Percentiles rank a stretch among this genome's conserved stretches.
Evolutionary conservation across 108 stramenopile genomes (phyloP).

Genomic region (Nitzschia sp.): DNA sequence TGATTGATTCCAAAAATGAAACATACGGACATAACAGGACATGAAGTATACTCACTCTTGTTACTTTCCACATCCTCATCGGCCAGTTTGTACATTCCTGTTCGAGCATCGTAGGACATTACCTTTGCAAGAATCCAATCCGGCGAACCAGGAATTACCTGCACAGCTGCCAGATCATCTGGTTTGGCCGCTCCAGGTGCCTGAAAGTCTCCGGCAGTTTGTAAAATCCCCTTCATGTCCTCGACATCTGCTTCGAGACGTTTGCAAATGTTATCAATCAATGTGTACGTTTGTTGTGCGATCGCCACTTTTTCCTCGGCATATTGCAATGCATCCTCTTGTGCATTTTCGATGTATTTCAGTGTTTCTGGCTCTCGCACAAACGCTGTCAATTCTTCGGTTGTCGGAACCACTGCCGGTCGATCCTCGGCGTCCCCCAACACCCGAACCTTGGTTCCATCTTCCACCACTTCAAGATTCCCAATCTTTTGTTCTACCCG

Average conservation of each 20-base stretch:
- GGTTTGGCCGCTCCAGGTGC: slow-evolving; percentile 35
- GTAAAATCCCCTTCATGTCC: slow-evolving; percentile 49
- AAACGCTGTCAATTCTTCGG: slow-evolving; percentile 47
- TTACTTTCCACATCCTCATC: slow-evolving; percentile 83
- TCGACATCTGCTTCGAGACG: slow-evolving; percentile 65
- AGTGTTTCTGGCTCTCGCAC: slow-evolving; percentile 39
- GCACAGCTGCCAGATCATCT: slow-evolving; percentile 79
- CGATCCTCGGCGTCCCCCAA: slow-evolving; percentile 9
- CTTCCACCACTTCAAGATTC: slow-evolving; percentile 36
- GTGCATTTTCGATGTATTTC: slow-evolving; percentile 35
- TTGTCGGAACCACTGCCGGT: slow-evolving; percentile 50
- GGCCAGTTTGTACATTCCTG: slow-evolving; percentile 64
- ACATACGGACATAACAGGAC: background rate
- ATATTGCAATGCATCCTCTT: slow-evolving; percentile 44
- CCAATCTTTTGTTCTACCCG: slow-evolving; percentile 41
- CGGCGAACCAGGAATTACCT: slow-evolving; percentile 49
- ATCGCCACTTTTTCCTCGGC: slow-evolving; percentile 70
- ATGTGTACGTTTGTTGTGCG: slow-evolving; percentile 53
- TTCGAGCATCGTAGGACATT: slow-evolving; percentile 58
- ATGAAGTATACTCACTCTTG: slow-evolving; percentile 40
- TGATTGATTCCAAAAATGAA: background rate
- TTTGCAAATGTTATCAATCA: slow-evolving; percentile 62
- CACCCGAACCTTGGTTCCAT: slow-evolving; percentile 35
- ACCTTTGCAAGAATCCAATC: slow-evolving; percentile 91
- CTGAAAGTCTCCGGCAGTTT: slow-evolving; percentile 38